Evolutionary conservation across 139 green algal species (phyloP).

Genomic region (Haematococcus lacustris): DNA sequence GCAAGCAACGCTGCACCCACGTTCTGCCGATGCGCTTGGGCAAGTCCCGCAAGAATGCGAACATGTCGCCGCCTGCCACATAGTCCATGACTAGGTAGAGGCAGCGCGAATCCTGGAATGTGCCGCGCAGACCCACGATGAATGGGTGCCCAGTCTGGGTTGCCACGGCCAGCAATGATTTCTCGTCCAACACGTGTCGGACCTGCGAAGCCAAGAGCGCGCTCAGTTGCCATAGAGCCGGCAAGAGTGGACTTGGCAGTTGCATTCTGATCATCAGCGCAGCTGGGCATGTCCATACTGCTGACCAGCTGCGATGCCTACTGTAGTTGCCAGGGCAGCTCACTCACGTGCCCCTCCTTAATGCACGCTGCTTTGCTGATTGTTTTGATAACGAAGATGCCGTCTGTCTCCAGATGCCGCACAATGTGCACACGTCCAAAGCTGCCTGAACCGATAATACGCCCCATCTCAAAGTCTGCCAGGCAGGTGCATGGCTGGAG

Average conservation of each 20-base stretch:
- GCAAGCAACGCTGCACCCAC: too few relatives aligned
- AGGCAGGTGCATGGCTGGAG: too few relatives aligned
- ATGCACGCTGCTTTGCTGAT: slow-evolving; percentile 67
- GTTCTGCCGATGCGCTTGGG: too few relatives aligned
- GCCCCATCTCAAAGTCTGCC: too few relatives aligned
- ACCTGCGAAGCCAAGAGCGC: too few relatives aligned
- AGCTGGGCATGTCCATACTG: too few relatives aligned
- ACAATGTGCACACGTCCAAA: slow-evolving; percentile 28
- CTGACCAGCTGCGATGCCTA: too few relatives aligned
- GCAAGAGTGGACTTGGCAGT: too few relatives aligned
- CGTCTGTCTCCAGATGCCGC: slow-evolving; percentile 29
- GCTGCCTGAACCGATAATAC: slow-evolving; percentile 8
- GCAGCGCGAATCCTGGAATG: slow-evolving; percentile 63
- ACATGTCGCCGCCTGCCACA: slow-evolving; percentile 73
- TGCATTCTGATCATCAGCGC: too few relatives aligned
- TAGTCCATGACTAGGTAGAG: slow-evolving; percentile 80
- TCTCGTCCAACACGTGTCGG: slow-evolving; percentile 64
- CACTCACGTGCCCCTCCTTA: slow-evolving; percentile 58
- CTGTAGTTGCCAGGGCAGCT: too few relatives aligned
- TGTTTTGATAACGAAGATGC: slow-evolving; percentile 62
- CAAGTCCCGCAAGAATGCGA: slow-evolving; percentile 44
- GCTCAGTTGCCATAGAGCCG: too few relatives aligned
- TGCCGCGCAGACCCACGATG: slow-evolving; percentile 45
- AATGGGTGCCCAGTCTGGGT: slow-evolving; percentile 45
- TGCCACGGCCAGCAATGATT: slow-evolving; percentile 33